Conservation (phyloP, 768 basidiomycete genomes). For the Mycena pura region DNA sequence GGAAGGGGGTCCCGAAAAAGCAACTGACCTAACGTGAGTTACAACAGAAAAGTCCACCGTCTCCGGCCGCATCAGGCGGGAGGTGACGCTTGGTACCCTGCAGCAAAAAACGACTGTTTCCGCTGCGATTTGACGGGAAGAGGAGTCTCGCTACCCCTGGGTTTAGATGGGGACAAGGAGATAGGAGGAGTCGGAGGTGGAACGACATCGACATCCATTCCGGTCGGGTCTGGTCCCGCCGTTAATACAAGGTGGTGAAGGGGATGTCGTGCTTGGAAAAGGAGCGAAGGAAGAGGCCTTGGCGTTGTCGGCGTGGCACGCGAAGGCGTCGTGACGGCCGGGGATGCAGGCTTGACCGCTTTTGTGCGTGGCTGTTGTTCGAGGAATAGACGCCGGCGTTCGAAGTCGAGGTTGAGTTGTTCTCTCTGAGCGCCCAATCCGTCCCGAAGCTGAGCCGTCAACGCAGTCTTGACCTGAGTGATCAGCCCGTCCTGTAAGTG, state of each 20-base stretch:
- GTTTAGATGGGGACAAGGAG: slow-evolving; percentile 15
- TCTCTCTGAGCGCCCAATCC: slow-evolving; percentile 27
- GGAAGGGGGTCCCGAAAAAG: background rate
- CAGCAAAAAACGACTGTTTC: slow-evolving; percentile 25
- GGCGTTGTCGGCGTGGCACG: slow-evolving; percentile 18
- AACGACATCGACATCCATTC: slow-evolving; percentile 24
- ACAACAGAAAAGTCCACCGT: background rate
- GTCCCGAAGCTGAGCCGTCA: slow-evolving; percentile 26
- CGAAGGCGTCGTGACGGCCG: slow-evolving; percentile 12
- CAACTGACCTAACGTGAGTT: slow-evolving; percentile 21
- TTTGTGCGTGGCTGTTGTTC: slow-evolving; percentile 24
- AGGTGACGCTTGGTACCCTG: slow-evolving; percentile 17
- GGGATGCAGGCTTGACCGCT: slow-evolving; percentile 14
- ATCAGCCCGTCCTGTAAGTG: slow-evolving; percentile 28
- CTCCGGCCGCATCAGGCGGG: background rate
- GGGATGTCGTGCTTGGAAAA: slow-evolving; percentile 26
- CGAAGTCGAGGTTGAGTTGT: slow-evolving; percentile 28
- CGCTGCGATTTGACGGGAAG: slow-evolving; percentile 27
- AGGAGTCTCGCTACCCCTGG: slow-evolving; percentile 21
- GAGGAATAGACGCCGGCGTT: slow-evolving; percentile 24
- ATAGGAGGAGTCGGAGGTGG: slow-evolving; percentile 13
- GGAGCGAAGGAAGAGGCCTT: slow-evolving; percentile 2
- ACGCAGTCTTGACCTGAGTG: slow-evolving; percentile 24
- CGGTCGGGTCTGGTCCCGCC: background rate
- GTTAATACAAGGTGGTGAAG: slow-evolving; percentile 26